Base-by-base conservation (phyloP, 495 filamentous ascomycete species). In the Coniosporium apollinis region DNA sequence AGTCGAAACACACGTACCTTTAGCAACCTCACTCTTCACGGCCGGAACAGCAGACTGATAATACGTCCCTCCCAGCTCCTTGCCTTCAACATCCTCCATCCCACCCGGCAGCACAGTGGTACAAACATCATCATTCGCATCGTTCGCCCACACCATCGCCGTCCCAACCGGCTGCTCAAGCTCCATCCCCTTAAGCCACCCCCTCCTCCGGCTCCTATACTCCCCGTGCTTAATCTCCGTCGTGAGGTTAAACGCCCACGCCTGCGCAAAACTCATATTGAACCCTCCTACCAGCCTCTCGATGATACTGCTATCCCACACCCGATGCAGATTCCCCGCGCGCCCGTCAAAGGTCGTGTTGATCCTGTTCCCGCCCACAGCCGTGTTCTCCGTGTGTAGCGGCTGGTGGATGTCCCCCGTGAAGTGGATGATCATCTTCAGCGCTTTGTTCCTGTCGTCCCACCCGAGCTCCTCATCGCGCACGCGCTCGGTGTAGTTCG, bases 11-110 rank as follows among this genome's bases (percentile, higher is more conserved):
- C 4, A 22, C 32, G 5, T 21, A 34, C 32, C 32, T 22, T 72
- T 76, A 2, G 79, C 81, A 46, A 93, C 66, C 54, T 81, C 71
- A 42, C 71, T 41, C 59, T 87, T 72, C 26, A 89, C 62, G 30
- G 78, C 66, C 14, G 66, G 67, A 13, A 67, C 56, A 10, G 74
- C 69, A 13, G 59, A 59, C 30, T 76, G 58, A 47, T 74, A 78
- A 54, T 86, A 86, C 5, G 58, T 56, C 0, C 63, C 64, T 33
- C 62, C 62, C 16, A 82, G 50, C 46, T 82, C 77, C 45, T 68
- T 51, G 4, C 64, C 67, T 2, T 47, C 44, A 19, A 79, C 65
- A 6, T 58, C 66, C 3, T 57, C 47, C 3, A 61, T 56, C 1
- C 69, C 74, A 13, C 62, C 49, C 2, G 70, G 69, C 26, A 82